phyloP scores from a whole-genome alignment of 352 stramenopile species.

The Halophytophthora polymorphica region DNA sequence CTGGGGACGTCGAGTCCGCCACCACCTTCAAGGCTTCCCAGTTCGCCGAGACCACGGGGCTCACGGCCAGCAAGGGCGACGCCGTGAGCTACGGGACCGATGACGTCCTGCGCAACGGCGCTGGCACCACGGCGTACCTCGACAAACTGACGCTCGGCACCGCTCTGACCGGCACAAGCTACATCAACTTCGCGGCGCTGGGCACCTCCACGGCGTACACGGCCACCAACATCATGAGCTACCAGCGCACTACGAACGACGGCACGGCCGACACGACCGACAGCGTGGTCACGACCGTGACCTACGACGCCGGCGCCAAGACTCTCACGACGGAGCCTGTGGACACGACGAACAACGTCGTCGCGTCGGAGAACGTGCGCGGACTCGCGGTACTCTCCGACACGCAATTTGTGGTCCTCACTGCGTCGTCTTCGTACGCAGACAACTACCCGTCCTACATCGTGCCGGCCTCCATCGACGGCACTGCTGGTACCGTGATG shows the following conservation, averaged over 20 bases:
- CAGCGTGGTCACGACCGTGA: conserved; percentile 50
- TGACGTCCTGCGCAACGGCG: conserved; percentile 42
- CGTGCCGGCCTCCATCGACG: conserved; percentile 29
- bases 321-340: conserved; percentile 17
- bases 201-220: conserved; percentile 30
- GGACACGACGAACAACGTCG: conserved; percentile 21
- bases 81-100: conserved; percentile 37
- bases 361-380: conserved; percentile 26
- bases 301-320: conserved; percentile 29
- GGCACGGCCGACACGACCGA: conserved; percentile 27
- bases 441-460: conserved; percentile 20
- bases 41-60: conserved; percentile 19
- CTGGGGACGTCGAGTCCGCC: conserved; percentile 19
- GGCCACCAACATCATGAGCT: conserved; percentile 51
- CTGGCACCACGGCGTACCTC: conserved; percentile 69
- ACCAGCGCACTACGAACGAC: conserved; percentile 24
- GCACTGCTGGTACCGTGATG: conserved; percentile 5
- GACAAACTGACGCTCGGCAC: conserved; percentile 24
- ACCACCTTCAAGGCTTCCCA: conserved; percentile 40
- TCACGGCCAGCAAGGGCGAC: conserved; percentile 21
- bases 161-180: conserved; percentile 16
- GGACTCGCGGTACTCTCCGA: conserved; percentile 61
- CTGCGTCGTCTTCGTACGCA: conserved; percentile 2
- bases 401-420: conserved; percentile 38
- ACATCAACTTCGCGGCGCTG: conserved; percentile 52